Evolutionary conservation across 202 grass and related monocot genomes (phyloP).

Genomic region (Bolboschoenoplectus hybrid): DNA sequence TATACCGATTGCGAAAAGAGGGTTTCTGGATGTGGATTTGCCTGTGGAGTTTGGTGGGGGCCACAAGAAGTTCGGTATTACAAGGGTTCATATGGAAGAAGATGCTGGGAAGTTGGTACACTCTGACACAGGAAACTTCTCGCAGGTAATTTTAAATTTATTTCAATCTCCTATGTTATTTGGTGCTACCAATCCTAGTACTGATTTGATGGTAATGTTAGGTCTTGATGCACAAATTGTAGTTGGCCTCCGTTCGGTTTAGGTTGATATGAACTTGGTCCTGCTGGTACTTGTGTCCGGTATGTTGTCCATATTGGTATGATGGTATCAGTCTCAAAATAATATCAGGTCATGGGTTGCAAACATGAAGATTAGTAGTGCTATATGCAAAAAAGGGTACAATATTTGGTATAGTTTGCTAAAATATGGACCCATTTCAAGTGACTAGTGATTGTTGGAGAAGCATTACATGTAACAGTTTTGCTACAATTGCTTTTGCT

Average conservation of each 20-base stretch:
- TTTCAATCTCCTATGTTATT: background rate
- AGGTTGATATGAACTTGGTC: background rate
- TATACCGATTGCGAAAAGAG: constrained; percentile 78
- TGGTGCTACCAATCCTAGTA: background rate
- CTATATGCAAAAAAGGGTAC: background rate
- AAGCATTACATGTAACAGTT: background rate
- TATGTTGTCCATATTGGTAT: background rate
- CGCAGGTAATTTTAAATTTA: constrained; percentile 59
- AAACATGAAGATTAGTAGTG: background rate
- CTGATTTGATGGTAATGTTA: background rate
- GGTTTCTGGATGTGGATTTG: constrained; percentile 82
- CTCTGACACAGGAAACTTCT: constrained; percentile 70
- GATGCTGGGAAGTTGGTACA: constrained; percentile 96
- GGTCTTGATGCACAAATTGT: background rate
- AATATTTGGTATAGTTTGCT: background rate
- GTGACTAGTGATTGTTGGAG: background rate
- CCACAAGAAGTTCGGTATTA: constrained; percentile 82
- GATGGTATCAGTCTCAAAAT: background rate
- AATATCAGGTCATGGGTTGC: background rate
- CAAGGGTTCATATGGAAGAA: constrained; percentile 98
- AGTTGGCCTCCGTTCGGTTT: background rate
- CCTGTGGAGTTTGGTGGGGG: constrained; percentile 88
- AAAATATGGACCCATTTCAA: constrained; percentile 3
- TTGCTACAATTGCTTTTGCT: background rate
- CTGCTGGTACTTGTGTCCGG: background rate